Evolutionary conservation across 768 basidiomycete genomes (phyloP), one percentile per base, ranked within the genome.

Genomic region (Polyporus arcularius): DNA sequence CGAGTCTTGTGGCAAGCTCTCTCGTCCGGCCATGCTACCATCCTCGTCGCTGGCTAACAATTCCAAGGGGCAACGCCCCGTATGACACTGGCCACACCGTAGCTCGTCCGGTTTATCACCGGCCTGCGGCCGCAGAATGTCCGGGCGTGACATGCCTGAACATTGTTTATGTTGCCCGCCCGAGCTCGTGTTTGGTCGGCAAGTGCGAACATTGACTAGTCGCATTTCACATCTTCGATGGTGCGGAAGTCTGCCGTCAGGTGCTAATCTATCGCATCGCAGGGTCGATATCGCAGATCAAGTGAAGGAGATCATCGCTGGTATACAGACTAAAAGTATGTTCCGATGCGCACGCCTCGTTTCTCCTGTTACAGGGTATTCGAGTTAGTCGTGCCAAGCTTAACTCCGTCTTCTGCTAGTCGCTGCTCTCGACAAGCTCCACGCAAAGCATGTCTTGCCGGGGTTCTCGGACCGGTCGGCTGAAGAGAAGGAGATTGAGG

Each of bases 221-320:
- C 46, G 46, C 14, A 9, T 5, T 48, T 12, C 9, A 48, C 46
- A 48, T 48, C 7, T 48, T 21, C 26, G 46, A 48, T 48, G 21
- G 26, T 28, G 21, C 46, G 26, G 26, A 48, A 45, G 43, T 16
- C n/a, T 45, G 43, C 43, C 14, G 46, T 48, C 46, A 48, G 18
- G 46, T 48, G 46, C 46, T 48, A 48, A 48, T 48, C 46, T 48
- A 28, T 48, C 21, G 42, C 53, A 60, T 65, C 65, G 60, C 59
- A 96, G 95, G 96, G 93, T 97, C 56, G 96, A 98, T 76, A 78
- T 89, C 59, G 88, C 94, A 32, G 94, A 96, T 73, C 88, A 93
- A 74, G 92, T 98, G 46, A 86, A 95, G 68, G 85, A 87, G 59
- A 81, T 93, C 55, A 82, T 98, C 28, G 79, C 78, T 10, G 80